Conservation (phyloP, 768 basidiomycete species). For the Astraeus odoratus region DNA sequence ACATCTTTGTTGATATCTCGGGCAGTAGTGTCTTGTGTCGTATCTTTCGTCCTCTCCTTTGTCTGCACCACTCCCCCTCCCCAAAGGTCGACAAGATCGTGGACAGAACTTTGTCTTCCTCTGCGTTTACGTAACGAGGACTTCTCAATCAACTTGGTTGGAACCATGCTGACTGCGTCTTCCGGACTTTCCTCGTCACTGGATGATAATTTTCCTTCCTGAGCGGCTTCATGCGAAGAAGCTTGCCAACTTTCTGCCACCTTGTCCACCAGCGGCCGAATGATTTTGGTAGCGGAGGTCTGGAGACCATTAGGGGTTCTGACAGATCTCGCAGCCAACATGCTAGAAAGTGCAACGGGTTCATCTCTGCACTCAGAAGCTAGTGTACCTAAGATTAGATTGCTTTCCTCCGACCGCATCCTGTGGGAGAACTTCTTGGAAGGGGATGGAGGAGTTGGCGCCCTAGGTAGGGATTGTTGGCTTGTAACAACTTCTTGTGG, state of each 20-base stretch:
- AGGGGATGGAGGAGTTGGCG: slow-evolving; percentile 14
- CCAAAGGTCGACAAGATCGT: slow-evolving; percentile 76
- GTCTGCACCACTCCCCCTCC: slow-evolving; percentile 45
- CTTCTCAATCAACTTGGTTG: slow-evolving; percentile 17
- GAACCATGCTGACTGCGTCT: slow-evolving; percentile 30
- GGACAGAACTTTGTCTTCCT: slow-evolving; percentile 73
- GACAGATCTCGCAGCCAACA: slow-evolving; percentile 1
- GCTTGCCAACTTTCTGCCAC: slow-evolving; percentile 44
- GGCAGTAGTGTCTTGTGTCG: slow-evolving; percentile 11
- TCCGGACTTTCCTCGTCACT: slow-evolving; percentile 54
- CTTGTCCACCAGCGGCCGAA: slow-evolving; percentile 9
- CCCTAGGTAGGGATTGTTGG: slow-evolving; percentile 11
- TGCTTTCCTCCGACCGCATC: slow-evolving; percentile 33
- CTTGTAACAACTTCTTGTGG: slow-evolving; percentile 29
- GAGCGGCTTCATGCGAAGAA: slow-evolving; percentile 24
- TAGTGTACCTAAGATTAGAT: slow-evolving; percentile 7
- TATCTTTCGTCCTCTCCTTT: slow-evolving; percentile 37
- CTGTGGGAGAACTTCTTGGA: slow-evolving; percentile 12
- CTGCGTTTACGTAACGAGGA: slow-evolving; percentile 27
- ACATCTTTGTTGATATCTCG: slow-evolving; percentile 10
- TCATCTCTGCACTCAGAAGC: slow-evolving; percentile 7
- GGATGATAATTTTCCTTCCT: slow-evolving; percentile 35
- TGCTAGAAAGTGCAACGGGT: slow-evolving; percentile 1
- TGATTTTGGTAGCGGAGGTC: slow-evolving; percentile 1
- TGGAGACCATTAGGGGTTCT: slow-evolving; percentile 10